phyloP scores from a whole-genome alignment of 164 flowering plant species.

The Hamamelis virginiana region DNA sequence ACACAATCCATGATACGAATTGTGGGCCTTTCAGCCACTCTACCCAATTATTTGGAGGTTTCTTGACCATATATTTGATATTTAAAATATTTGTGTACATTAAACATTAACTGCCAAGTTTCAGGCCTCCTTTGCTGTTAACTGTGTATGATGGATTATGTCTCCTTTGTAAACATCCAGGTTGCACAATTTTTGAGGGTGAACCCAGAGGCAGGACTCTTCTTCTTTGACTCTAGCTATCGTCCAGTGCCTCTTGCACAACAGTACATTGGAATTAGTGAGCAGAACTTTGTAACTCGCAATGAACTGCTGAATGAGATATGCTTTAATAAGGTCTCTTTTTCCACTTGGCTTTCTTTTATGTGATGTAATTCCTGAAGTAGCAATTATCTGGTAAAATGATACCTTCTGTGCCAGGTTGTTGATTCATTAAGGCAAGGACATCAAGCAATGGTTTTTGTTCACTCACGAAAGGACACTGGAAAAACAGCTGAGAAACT shows the following conservation, averaged over 20 bases:
- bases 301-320: conserved; percentile 74
- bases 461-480: conserved; percentile 96
- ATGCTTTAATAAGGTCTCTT: conserved; percentile 83
- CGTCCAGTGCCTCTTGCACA: conserved; percentile 99
- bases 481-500: conserved; percentile 85
- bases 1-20: conserved; percentile 96
- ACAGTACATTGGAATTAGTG: conserved; percentile 94
- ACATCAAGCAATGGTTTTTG: conserved; percentile 97
- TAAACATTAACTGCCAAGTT: not conserved
- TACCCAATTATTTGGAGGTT: conserved; percentile 97
- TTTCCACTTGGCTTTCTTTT: conserved; percentile 2
- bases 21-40: conserved; percentile 97
- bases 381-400: not conserved
- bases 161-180: conserved; percentile 31
- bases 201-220: conserved; percentile 85
- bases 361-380: not conserved
- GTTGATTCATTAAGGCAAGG: conserved; percentile 86
- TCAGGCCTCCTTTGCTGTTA: not conserved
- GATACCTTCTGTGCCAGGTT: conserved; percentile 43
- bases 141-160: too few relatives aligned
- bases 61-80: not conserved
- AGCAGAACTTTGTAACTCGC: conserved; percentile 79
- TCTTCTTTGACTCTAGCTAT: conserved; percentile 96
- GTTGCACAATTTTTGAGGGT: conserved; percentile 97
- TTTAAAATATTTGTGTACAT: not conserved